These are phyloP conservation scores for Eucommia ulmoides DNA, from an alignment of 257 asterid genomes.

Conservation along the genomic window DNA sequence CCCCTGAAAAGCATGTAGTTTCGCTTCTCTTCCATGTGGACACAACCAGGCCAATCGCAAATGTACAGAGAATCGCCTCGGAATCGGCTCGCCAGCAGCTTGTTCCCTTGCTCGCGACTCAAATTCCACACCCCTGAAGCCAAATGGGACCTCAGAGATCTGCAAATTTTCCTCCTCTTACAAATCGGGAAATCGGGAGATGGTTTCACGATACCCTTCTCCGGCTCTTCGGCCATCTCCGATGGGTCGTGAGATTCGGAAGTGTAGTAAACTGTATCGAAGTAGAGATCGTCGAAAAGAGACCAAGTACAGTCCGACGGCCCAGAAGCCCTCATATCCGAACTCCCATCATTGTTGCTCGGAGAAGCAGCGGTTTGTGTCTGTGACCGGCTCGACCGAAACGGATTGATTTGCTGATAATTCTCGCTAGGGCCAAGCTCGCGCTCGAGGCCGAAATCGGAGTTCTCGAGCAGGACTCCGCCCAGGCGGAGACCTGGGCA, in stretches of 20 bases:
- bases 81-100: constrained; percentile 67
- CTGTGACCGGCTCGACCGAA: constrained; percentile 10
- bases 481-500: constrained; percentile 82
- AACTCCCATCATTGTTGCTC: constrained; percentile 9
- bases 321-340: constrained; percentile 13
- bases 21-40: constrained; percentile 77
- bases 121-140: constrained; percentile 64
- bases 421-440: constrained; percentile 75
- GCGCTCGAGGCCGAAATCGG: constrained; percentile 88
- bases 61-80: constrained; percentile 73
- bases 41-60: constrained; percentile 89
- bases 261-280: constrained; percentile 51
- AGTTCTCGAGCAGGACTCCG: constrained; percentile 79
- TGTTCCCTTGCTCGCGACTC: constrained; percentile 85
- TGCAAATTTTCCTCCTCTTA: constrained; percentile 34
- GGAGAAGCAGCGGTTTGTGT: constrained; percentile 14
- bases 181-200: constrained; percentile 6
- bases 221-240: constrained; percentile 14
- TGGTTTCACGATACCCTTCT: constrained; percentile 9
- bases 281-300: constrained; percentile 65
- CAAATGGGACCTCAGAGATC: constrained; percentile 46
- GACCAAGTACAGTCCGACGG: constrained; percentile 58
- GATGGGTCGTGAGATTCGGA: constrained; percentile 32
- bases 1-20: constrained; percentile 86
- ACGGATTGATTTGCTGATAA: constrained; percentile 6